Conservation (phyloP, 176 grass and related monocot genomes). For the Oryza brachyantha region DNA sequence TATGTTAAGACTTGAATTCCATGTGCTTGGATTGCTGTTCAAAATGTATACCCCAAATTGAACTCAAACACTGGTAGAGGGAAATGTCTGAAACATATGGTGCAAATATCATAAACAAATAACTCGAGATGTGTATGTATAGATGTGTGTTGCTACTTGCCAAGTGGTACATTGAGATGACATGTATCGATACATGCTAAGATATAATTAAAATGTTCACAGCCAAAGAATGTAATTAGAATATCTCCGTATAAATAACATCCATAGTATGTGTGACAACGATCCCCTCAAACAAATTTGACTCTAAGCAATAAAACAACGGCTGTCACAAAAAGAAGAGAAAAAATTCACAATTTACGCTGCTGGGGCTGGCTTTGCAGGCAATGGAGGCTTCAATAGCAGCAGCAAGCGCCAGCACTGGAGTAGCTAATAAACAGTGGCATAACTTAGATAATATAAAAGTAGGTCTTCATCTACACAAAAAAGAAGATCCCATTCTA, state of each 20-base stretch:
- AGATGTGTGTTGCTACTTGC: no score
- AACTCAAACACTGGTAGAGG: no score
- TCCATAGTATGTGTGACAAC: conserved; percentile 20
- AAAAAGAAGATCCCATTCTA: conserved; percentile 47
- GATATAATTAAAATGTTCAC: conserved; percentile 17
- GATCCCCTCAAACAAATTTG: conserved; percentile 32
- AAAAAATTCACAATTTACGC: conserved; percentile 41
- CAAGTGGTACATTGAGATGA: neutral
- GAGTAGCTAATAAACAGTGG: conserved; percentile 34
- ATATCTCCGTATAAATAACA: conserved; percentile 39
- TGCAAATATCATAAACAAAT: no score
- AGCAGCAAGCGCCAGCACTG: neutral
- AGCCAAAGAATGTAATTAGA: conserved; percentile 40
- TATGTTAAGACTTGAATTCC: no score
- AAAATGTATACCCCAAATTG: no score
- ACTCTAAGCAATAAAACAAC: conserved; percentile 46
- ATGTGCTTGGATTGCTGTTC: no score
- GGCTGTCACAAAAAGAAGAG: conserved; percentile 23
- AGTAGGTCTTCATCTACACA: conserved; percentile 44
- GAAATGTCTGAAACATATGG: no score
- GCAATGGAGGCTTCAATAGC: conserved; percentile 6
- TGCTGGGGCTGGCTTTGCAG: neutral
- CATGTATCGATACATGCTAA: neutral
- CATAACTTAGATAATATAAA: conserved; percentile 32
- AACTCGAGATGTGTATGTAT: no score